These are phyloP conservation scores for Ophiosphaerella korrae DNA, from an alignment of 2,329 filamentous ascomycete species.

Conservation along the genomic window DNA sequence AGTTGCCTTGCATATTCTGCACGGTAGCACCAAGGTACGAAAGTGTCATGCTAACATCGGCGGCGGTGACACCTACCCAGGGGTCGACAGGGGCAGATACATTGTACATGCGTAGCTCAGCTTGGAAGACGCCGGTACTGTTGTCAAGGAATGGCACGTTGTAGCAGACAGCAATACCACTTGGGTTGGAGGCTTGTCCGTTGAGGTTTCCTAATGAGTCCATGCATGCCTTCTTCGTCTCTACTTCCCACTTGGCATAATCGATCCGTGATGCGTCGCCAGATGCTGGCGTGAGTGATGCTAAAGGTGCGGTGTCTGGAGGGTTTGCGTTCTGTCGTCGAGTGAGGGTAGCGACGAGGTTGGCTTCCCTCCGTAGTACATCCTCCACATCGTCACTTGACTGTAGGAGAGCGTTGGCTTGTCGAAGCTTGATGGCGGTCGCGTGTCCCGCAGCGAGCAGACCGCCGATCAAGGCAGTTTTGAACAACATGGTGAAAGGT, in stretches of 20 bases:
- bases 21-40: constrained; percentile 51
- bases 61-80: constrained; percentile 50
- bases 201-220: constrained; percentile 60
- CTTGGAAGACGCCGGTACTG: constrained; percentile 71
- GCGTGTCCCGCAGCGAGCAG: constrained; percentile 42
- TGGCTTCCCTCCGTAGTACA: constrained; percentile 39
- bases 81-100: constrained; percentile 62
- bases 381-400: constrained; percentile 39
- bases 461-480: constrained; percentile 33
- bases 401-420: constrained; percentile 34
- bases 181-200: constrained; percentile 68
- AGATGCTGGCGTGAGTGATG: constrained; percentile 39
- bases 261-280: constrained; percentile 42
- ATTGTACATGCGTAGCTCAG: constrained; percentile 76
- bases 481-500: constrained; percentile 38
- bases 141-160: constrained; percentile 76
- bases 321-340: constrained; percentile 41
- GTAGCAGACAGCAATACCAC: constrained; percentile 81
- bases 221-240: constrained; percentile 62
- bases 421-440: constrained; percentile 31
- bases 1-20: constrained; percentile 44
- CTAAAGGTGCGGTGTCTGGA: constrained; percentile 33
- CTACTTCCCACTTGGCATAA: constrained; percentile 42
- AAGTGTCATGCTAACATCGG: constrained; percentile 50
- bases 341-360: constrained; percentile 43